phyloP scores from a whole-genome alignment of 1,284 basidiomycete species.

The Ceratorhiza oryzae-sativae region DNA sequence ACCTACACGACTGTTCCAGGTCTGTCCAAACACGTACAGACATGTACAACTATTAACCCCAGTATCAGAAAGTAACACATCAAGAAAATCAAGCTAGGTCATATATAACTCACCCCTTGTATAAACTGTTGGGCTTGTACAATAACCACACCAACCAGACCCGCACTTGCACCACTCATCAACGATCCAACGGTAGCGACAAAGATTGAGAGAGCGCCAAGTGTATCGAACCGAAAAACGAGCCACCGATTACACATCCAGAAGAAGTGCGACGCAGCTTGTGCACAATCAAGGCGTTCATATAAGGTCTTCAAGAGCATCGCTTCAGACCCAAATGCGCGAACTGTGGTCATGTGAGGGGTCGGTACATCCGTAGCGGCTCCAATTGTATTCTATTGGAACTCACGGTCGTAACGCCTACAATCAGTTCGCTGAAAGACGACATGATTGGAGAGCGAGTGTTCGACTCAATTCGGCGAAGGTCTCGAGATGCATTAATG shows the following conservation, averaged over 20 bases:
- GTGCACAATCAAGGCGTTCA: slow-evolving; percentile 27
- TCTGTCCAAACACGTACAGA: slow-evolving; percentile 43
- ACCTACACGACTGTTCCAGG: slow-evolving; percentile 45
- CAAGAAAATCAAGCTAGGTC: slow-evolving; percentile 16
- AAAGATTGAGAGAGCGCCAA: slow-evolving; percentile 70
- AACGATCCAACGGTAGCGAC: slow-evolving; percentile 60
- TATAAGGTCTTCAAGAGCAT: slow-evolving; percentile 20
- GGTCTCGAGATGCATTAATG: slow-evolving; percentile 21
- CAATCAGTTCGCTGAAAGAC: slow-evolving; percentile 31
- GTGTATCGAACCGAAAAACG: slow-evolving; percentile 59
- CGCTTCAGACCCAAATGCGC: slow-evolving; percentile 33
- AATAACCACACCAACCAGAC: slow-evolving; percentile 6
- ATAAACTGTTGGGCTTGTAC: slow-evolving; percentile 15
- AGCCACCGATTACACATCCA: slow-evolving; percentile 41
- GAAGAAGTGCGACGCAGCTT: slow-evolving; percentile 34
- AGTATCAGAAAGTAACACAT: not conserved
- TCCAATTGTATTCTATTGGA: too few relatives aligned
- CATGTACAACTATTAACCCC: not conserved
- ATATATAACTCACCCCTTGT: not conserved
- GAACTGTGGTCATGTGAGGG: not conserved
- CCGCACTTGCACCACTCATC: slow-evolving; percentile 8
- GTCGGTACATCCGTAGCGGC: not conserved
- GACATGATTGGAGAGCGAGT: slow-evolving; percentile 37
- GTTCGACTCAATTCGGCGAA: slow-evolving; percentile 31
- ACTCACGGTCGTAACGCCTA: not conserved